Evolutionary conservation across 192 early-diverging fungal genomes (phyloP), one percentile per base, ranked within the genome.

Genomic region (Rhizophagus clarus): DNA sequence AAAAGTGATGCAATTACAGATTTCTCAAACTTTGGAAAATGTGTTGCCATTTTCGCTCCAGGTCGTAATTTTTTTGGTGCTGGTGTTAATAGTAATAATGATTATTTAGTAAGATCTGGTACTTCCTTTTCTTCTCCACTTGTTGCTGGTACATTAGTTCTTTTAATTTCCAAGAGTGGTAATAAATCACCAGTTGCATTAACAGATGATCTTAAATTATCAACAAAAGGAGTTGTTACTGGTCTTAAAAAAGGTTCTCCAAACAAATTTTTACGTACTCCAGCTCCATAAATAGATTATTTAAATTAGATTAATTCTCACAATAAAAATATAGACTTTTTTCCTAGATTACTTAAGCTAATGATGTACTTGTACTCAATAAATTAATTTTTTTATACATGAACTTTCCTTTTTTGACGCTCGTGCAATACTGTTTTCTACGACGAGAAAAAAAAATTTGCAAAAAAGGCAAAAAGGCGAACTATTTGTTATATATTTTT

Each of bases 31-130:
- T 90, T 85, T 66, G 98, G 98, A 76, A 90, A 91, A 82, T 99
- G 98, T 88, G 96, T 98, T 31, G 93, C 96, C 84, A 91, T 98
- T 78, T 94, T 96, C 84, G 97, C 96, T 49, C 98, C 98, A 17
- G 96, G 97, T 40, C 86, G 91, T 31, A 89, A 89, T 60, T 81
- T 89, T 37, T 63, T 81, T 40, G 82, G 82, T 26, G 81, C 87
- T 31, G 88, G 88, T 85, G 92, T 89, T 82, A 88, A 88, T 61
- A 88, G 87, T 84, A 87, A 91, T 73, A 89, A 83, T 80, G 87
- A 88, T 80, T 94, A 89, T 85, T 92, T 94, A 84, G 91, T 90
- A 47, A 94, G 96, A 80, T 96, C 95, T 14, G 96, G 96, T 40
- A 98, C 96, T 7, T 93, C 92, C 42, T 94, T 95, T 93, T 93